These are phyloP conservation scores for Quercus phellos DNA, from an alignment of 331 rosid species.

Conservation along the genomic window DNA sequence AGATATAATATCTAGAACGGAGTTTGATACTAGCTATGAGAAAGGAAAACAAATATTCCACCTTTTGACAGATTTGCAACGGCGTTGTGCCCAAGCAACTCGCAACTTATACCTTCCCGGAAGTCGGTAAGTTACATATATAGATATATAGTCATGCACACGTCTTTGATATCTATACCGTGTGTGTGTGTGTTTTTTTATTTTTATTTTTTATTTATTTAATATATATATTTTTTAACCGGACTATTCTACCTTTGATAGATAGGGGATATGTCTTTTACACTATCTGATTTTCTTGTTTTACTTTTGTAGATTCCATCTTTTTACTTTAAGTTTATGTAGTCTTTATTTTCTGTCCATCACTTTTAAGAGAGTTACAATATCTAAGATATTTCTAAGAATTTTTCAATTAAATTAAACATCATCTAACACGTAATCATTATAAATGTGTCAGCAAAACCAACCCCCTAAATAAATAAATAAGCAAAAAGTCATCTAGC, in stretches of 20 bases:
- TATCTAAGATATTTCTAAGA: too few relatives aligned
- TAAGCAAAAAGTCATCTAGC: too few relatives aligned
- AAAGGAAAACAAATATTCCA: conserved; percentile 86
- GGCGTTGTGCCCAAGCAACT: conserved; percentile 80
- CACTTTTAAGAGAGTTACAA: background rate
- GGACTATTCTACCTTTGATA: background rate
- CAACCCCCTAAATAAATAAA: too few relatives aligned
- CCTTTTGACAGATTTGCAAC: conserved; percentile 58
- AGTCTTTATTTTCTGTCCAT: conserved; percentile 2
- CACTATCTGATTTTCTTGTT: background rate
- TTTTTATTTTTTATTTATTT: background rate
- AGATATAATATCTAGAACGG: conserved; percentile 81
- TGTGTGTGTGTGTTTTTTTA: background rate
- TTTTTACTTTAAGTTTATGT: conserved; percentile 1
- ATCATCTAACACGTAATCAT: too few relatives aligned
- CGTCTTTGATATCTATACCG: background rate
- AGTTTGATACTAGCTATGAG: conserved; percentile 63
- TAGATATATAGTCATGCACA: background rate
- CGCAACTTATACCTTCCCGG: conserved; percentile 86
- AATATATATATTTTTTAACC: background rate
- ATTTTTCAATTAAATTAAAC: too few relatives aligned
- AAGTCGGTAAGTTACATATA: conserved; percentile 50
- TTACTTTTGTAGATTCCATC: conserved; percentile 8
- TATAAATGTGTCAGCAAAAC: too few relatives aligned
- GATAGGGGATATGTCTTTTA: background rate